These are phyloP conservation scores for Podospora didyma DNA, from an alignment of 495 filamentous ascomycete species.

Conservation along the genomic window DNA sequence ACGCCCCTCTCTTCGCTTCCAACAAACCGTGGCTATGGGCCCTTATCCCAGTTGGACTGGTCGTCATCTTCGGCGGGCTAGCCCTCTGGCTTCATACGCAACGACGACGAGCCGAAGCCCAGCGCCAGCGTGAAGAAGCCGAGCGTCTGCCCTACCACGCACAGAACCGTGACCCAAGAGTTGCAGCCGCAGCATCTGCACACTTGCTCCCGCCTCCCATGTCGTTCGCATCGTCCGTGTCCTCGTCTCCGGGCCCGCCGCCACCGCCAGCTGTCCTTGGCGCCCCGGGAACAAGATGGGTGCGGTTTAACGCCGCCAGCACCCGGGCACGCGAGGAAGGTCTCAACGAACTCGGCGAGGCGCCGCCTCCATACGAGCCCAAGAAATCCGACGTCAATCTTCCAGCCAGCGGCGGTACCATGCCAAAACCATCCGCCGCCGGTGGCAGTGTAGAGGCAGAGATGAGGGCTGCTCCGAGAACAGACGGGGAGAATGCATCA, in stretches of 20 bases:
- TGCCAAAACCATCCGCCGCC: neutral
- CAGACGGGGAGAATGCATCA: too few species aligned
- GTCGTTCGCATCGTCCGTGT: neutral
- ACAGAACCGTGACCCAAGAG: neutral
- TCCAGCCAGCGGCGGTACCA: neutral
- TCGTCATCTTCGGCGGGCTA: conserved; percentile 12
- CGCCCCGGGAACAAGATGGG: neutral
- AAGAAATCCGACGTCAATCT: neutral
- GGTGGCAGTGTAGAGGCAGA: neutral
- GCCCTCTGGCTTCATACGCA: conserved; percentile 14
- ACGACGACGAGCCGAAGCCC: conserved; percentile 4
- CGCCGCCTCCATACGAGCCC: conserved; percentile 50
- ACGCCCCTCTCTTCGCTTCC: neutral
- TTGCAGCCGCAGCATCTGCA: neutral
- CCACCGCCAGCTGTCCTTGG: neutral
- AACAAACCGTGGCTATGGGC: conserved; percentile 17
- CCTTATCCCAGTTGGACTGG: conserved; percentile 20
- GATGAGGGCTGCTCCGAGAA: too few species aligned
- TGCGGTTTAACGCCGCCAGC: conserved; percentile 5
- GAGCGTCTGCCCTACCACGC: neutral
- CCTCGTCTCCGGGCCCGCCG: neutral
- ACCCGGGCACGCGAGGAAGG: conserved; percentile 37
- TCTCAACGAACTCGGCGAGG: conserved; percentile 54
- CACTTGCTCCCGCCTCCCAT: neutral
- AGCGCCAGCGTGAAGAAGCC: neutral